Base-by-base conservation (phyloP, 179 eudicot species). In the Silene noctiflora region DNA sequence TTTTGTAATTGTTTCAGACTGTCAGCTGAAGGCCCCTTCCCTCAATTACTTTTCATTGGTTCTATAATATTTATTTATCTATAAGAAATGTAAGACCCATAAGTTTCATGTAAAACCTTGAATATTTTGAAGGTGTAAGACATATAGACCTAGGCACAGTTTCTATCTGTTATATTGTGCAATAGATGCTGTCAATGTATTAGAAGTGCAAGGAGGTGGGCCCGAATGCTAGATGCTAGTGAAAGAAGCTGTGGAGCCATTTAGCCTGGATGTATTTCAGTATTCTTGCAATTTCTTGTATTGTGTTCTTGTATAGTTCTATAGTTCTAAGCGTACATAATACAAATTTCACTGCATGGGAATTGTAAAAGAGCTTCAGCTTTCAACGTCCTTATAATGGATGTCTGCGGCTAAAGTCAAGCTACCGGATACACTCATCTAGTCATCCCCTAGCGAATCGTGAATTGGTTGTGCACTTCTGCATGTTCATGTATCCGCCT, bases 211-310 rank as follows among this genome's bases (percentile, higher is more conserved):
- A 13, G 11, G 56, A 55, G 35, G 65, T 22, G 3, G 10, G 14
- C 51, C 3, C 3, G 14, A 44, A 14, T 73, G 74, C 61, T 35
- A 58, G 69, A 42, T 71, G 24, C 8, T 20, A 59, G 19, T 29
- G 69, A 21, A 64, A 65, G 58, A 13, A 74, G 55, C 17, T 33
- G 46, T 55, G 33, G 44, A 25, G n/a, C 9, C 20, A 17, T 65
- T 67, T 60, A 44, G 51, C 61, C 42, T 70, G n/a, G 27, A 16
- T 53, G 46, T 65, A 46, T 73, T 4, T 17, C 14, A 39, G 61
- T 67, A 31, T 60, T 67, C 51, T 31, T 74, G 75, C 22, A 74
- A 22, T 60, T 6, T 22, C 46, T 53, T 55, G 25, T 78, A 58
- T 33, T 16, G 33, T 63, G 56, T 17, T n/a, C 55, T 58, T 61